These are phyloP conservation scores for Xylaria sp. DNA, from an alignment of 2,329 filamentous ascomycete genomes.

Conservation along the genomic window DNA sequence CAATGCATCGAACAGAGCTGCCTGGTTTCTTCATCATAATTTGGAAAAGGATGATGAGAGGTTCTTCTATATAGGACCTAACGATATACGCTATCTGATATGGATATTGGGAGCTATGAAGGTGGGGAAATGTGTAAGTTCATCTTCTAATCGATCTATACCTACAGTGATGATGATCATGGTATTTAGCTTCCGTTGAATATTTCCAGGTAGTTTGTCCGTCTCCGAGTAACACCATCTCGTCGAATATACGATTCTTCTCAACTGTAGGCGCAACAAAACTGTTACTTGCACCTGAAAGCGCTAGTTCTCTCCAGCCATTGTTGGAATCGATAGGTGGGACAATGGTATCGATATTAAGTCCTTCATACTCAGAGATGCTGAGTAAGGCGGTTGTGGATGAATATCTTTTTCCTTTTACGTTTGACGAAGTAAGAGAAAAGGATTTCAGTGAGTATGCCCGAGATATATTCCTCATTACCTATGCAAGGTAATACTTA, in stretches of 20 bases:
- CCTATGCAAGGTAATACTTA: too few relatives aligned
- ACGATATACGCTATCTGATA: constrained; percentile 42
- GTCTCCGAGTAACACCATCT: constrained; percentile 32
- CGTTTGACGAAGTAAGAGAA: constrained; percentile 27
- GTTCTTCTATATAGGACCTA: constrained; percentile 45
- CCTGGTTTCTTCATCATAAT: constrained; percentile 42
- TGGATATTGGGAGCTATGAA: constrained; percentile 45
- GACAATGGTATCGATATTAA: constrained; percentile 20
- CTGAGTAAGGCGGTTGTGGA: constrained; percentile 19
- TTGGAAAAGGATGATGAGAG: constrained; percentile 32
- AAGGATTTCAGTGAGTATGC: constrained; percentile 25
- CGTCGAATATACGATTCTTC: constrained; percentile 31
- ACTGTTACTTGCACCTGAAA: constrained; percentile 34
- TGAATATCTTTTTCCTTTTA: constrained; percentile 29
- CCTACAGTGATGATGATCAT: constrained; percentile 11
- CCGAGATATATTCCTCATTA: not conserved
- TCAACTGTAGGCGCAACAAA: constrained; percentile 31
- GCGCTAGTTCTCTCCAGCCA: constrained; percentile 12
- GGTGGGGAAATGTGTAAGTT: constrained; percentile 41
- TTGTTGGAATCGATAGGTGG: constrained; percentile 16
- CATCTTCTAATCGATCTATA: constrained; percentile 11
- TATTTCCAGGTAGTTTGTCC: constrained; percentile 27
- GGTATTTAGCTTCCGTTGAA: not conserved
- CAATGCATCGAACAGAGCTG: constrained; percentile 43
- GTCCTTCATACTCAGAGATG: constrained; percentile 27